These are phyloP conservation scores for Zasmidium citrigriseum DNA, from an alignment of 2,329 filamentous ascomycete species.

Conservation along the genomic window DNA sequence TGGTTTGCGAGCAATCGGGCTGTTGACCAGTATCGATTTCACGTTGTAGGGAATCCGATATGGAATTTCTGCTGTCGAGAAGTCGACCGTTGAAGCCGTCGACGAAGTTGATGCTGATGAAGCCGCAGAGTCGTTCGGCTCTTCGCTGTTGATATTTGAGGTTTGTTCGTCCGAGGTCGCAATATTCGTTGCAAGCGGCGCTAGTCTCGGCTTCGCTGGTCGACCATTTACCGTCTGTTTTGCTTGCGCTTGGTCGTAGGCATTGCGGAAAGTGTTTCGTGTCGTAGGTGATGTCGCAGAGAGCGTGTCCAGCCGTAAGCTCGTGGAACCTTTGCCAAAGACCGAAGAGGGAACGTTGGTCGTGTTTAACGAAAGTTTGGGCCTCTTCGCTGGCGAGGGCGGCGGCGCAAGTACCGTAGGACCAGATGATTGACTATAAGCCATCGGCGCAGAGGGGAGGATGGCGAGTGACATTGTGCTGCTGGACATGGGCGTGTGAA, in stretches of 20 bases:
- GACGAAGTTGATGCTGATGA: constrained; percentile 39
- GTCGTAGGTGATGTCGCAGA: constrained; percentile 61
- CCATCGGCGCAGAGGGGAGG: constrained; percentile 33
- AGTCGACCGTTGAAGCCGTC: constrained; percentile 36
- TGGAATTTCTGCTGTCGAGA: constrained; percentile 38
- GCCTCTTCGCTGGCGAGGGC: constrained; percentile 43
- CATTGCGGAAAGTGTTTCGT: constrained; percentile 64
- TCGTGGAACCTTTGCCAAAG: constrained; percentile 57
- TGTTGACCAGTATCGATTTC: constrained; percentile 49
- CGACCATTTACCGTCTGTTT: background rate
- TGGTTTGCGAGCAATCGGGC: constrained; percentile 39
- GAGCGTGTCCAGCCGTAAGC: constrained; percentile 54
- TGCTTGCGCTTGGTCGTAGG: constrained; percentile 49
- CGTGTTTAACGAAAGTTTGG: constrained; percentile 64
- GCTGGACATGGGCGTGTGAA: constrained; percentile 27
- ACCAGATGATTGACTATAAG: constrained; percentile 25
- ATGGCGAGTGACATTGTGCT: constrained; percentile 50
- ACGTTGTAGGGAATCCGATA: constrained; percentile 50
- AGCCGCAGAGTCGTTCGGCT: constrained; percentile 34
- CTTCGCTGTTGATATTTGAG: background rate
- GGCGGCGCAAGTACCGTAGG: constrained; percentile 21
- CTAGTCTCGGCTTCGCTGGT: constrained; percentile 37
- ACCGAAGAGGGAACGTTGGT: constrained; percentile 41
- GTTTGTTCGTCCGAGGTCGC: constrained; percentile 13
- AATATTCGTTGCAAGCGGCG: constrained; percentile 27